Conservation (phyloP, 2,329 filamentous ascomycete species). For the Tothia fuscella region DNA sequence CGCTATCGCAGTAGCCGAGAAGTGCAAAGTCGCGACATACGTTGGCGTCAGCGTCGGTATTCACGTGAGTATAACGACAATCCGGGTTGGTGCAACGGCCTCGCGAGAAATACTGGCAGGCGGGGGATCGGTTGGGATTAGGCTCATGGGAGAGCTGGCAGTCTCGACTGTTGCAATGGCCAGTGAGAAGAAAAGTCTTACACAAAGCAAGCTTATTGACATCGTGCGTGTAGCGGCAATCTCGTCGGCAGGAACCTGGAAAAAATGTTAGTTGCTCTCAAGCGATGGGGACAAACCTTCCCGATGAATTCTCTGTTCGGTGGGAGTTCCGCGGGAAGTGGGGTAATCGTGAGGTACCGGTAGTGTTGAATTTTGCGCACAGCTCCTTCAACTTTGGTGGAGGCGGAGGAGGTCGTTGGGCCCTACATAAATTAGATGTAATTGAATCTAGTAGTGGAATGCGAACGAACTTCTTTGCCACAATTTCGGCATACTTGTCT, state of each 20-base stretch:
- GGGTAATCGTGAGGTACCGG: slow-evolving; percentile 8
- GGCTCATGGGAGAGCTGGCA: slow-evolving; percentile 89
- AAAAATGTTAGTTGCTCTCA: slow-evolving; percentile 3
- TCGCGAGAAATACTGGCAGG: slow-evolving; percentile 80
- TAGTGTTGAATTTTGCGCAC: slow-evolving; percentile 7
- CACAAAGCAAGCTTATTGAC: slow-evolving; percentile 78
- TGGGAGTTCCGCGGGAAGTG: neutral
- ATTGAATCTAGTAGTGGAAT: neutral
- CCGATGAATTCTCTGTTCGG: neutral
- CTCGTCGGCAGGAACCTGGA: slow-evolving; percentile 28
- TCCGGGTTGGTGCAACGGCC: slow-evolving; percentile 78
- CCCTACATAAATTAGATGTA: no score
- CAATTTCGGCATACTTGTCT: slow-evolving; percentile 51
- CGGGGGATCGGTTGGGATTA: slow-evolving; percentile 70
- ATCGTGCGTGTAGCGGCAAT: slow-evolving; percentile 75
- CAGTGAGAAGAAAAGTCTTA: slow-evolving; percentile 72
- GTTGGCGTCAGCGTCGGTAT: slow-evolving; percentile 60
- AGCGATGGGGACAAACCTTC: neutral
- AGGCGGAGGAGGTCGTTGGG: neutral
- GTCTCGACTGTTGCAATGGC: slow-evolving; percentile 61
- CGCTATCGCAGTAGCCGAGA: slow-evolving; percentile 80
- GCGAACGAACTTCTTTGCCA: slow-evolving; percentile 4
- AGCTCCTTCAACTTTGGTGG: neutral
- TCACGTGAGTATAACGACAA: slow-evolving; percentile 79
- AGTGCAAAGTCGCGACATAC: slow-evolving; percentile 79